A percentile compares a stretch with the other conserved stretches of the same genome.
These are phyloP conservation scores for Cutaneotrichosporon arboriforme DNA, from an alignment of 1,284 basidiomycete species.

Conservation along the genomic window DNA sequence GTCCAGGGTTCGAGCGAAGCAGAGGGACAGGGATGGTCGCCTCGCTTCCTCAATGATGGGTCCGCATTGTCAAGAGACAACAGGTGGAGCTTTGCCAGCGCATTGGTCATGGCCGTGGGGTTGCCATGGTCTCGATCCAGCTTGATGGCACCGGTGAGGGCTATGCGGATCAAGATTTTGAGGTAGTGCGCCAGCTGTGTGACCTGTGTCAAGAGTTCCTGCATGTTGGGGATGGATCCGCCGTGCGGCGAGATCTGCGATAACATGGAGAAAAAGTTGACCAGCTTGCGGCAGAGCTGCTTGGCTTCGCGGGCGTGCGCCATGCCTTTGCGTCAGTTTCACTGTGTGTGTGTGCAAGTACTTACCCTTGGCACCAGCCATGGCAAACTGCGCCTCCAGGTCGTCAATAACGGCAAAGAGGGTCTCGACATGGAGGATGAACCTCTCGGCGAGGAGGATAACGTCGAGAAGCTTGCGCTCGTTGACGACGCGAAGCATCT, in stretches of 20 bases:
- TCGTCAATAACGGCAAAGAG: slow-evolving; percentile 97
- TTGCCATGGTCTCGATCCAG: slow-evolving; percentile 85
- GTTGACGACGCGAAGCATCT: slow-evolving; percentile 97
- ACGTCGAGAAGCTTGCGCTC: slow-evolving; percentile 93
- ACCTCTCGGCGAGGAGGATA: slow-evolving; percentile 96
- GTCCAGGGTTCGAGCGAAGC: slow-evolving; percentile 13
- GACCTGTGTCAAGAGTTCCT: slow-evolving; percentile 94
- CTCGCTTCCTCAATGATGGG: slow-evolving; percentile 58
- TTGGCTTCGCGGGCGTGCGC: slow-evolving; percentile 96
- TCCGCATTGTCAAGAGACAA: slow-evolving; percentile 83
- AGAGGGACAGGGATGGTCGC: slow-evolving; percentile 28
- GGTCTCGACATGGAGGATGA: slow-evolving; percentile 96
- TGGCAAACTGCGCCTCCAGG: slow-evolving; percentile 82
- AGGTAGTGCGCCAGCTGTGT: slow-evolving; percentile 98
- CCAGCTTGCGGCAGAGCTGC: slow-evolving; percentile 97
- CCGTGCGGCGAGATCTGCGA: slow-evolving; percentile 52
- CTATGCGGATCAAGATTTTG: slow-evolving; percentile 98
- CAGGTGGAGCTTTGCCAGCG: slow-evolving; percentile 86
- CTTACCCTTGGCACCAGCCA: slow-evolving; percentile 74
- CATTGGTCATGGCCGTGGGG: slow-evolving; percentile 75
- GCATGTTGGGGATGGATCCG: slow-evolving; percentile 64
- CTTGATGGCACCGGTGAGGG: slow-evolving; percentile 90
- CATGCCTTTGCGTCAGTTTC: slow-evolving; percentile 61
- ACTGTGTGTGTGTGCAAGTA: slow-evolving; percentile 1
- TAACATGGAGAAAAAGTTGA: slow-evolving; percentile 94